These are phyloP conservation scores for Ceratobasidium sp. DNA, from an alignment of 1,284 basidiomycete genomes.

Conservation along the genomic window DNA sequence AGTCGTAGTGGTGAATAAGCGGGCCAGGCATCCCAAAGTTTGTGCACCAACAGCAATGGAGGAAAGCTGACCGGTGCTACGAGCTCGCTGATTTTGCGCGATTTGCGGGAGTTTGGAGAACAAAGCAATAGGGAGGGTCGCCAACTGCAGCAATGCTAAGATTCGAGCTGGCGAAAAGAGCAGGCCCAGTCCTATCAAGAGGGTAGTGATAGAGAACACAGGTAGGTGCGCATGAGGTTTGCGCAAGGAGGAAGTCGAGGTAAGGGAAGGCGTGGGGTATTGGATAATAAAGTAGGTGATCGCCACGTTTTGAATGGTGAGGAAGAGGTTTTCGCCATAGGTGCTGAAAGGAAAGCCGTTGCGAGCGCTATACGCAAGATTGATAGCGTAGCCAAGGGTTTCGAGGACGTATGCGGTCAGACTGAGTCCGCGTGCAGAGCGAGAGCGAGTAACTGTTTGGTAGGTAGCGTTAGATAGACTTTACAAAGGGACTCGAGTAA, in stretches of 20 bases:
- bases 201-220: slow-evolving; percentile 61
- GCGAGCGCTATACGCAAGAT: slow-evolving; percentile 85
- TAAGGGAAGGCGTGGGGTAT: slow-evolving; percentile 62
- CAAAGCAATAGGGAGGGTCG: slow-evolving; percentile 86
- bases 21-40: slow-evolving; percentile 85
- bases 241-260: slow-evolving; percentile 51
- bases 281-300: slow-evolving; percentile 85
- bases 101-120: slow-evolving; percentile 92
- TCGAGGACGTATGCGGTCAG: slow-evolving; percentile 87
- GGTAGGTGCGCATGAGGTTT: slow-evolving; percentile 52
- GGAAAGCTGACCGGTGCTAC: slow-evolving; percentile 90
- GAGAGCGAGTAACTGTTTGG: slow-evolving; percentile 67
- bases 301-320: slow-evolving; percentile 84
- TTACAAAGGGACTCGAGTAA: slow-evolving; percentile 47
- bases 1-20: slow-evolving; percentile 88
- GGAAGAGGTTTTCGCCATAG: slow-evolving; percentile 93
- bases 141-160: slow-evolving; percentile 77
- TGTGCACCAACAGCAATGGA: slow-evolving; percentile 88
- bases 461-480: neutral
- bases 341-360: slow-evolving; percentile 92
- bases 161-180: slow-evolving; percentile 65
- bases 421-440: slow-evolving; percentile 87
- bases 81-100: slow-evolving; percentile 76
- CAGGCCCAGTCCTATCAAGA: slow-evolving; percentile 63
- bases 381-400: slow-evolving; percentile 88